These are phyloP conservation scores for Vitis rotundifolia DNA, from an alignment of 164 flowering plant genomes.

Conservation along the genomic window DNA sequence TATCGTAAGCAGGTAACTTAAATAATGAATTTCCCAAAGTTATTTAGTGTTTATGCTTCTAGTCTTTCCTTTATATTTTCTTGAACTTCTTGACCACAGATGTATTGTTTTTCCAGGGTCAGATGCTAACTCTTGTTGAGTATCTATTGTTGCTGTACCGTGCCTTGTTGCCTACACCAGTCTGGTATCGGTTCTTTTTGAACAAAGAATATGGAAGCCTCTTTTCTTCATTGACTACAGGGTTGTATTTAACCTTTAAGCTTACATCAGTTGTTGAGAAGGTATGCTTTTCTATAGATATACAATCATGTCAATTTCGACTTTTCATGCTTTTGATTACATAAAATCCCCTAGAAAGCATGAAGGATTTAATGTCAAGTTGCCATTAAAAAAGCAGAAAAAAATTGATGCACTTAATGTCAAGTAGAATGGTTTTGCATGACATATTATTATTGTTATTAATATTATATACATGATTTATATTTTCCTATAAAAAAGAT, in stretches of 20 bases:
- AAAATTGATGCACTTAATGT: too few species aligned
- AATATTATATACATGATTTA: too few species aligned
- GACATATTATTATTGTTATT: too few species aligned
- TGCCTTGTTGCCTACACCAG: constrained; percentile 80
- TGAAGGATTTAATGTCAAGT: too few species aligned
- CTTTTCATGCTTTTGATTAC: background rate
- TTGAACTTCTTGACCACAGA: constrained; percentile 1
- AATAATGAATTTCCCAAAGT: background rate
- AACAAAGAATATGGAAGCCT: constrained; percentile 91
- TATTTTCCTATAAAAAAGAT: too few species aligned
- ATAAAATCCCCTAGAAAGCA: too few species aligned
- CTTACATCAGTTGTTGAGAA: constrained; percentile 85
- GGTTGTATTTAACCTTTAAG: constrained; percentile 81
- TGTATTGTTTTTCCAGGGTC: constrained; percentile 37
- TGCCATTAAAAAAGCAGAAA: too few species aligned
- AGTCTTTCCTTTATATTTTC: background rate
- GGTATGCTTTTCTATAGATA: constrained; percentile 35
- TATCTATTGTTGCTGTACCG: constrained; percentile 74
- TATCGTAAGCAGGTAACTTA: constrained; percentile 27
- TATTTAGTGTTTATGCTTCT: too few species aligned
- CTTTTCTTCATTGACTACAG: constrained; percentile 83
- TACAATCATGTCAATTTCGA: background rate
- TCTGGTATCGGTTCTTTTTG: constrained; percentile 87
- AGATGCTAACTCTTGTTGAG: constrained; percentile 79
- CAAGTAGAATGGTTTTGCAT: too few species aligned